Base-by-base conservation (phyloP, 345 rosid genomes). In the Psidium friedrichsthalianum region DNA sequence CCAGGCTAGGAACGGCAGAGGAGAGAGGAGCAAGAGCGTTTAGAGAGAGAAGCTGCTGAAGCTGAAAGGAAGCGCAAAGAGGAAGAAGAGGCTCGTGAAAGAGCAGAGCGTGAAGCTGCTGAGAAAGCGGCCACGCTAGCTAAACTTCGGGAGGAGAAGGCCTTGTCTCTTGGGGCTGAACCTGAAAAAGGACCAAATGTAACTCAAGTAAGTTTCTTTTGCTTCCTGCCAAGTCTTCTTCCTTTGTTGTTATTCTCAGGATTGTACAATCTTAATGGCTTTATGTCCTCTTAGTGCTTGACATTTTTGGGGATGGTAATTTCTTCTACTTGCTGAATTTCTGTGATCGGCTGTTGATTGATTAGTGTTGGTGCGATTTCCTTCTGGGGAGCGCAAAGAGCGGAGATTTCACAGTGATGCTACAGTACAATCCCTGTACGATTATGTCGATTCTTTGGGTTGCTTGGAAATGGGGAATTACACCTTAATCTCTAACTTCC, bases 401-500 rank as follows among this genome's bases (percentile, higher is more conserved):
- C 91, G 99, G 89, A 96, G 95, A 91, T 96, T 98, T 86, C 90
- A 91, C 85, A 89, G 94, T 85, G 89, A 89, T 4, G 85, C 93
- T 51, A 90, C 91, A 24, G 91, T 98, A 85, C 94, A 94, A 84
- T 83, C 93, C 10, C 87, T 98, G 83, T 96, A 98, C 27, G 96
- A 96, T 87, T 96, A 96, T 84, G 94, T 96, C 27, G 99, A 96
- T 90, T 98, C 99, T 80, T 92, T 96, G 91, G 99, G 96, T 84
- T 91, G 93, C 88, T 86, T 98, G 44, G 94, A 94, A 54, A 91
- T 90, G 22, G 97, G 95, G 84, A 89, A 89, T 56, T 98, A 98
- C 90, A 95, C 90, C 86, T 94, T 98, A 54, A 94, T 98, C 22
- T 95, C 99, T 42, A 96, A 95, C 92, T 96, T 96, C 69, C 99